Base-by-base conservation (phyloP, 2,329 filamentous ascomycete species). In the Septoria petroselini region DNA sequence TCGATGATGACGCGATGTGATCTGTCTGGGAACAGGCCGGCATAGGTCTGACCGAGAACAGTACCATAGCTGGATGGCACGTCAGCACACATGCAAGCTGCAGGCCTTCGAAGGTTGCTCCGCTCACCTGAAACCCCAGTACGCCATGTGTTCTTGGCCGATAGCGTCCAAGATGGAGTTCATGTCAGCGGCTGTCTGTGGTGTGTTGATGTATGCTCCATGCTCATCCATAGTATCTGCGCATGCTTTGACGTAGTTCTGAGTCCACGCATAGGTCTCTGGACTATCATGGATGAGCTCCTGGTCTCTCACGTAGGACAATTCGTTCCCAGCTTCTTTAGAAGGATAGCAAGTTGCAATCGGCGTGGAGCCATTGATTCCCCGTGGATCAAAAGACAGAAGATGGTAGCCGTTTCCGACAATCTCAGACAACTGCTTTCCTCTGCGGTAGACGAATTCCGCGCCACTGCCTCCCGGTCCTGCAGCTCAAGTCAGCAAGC, bases 31-130 rank as follows among this genome's bases (percentile, higher is more conserved):
- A 68, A 75, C 23, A 77, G 61, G 1, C 68, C 60, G 0, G 75
- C 73, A 53, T 75, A 75, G 0, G 74, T 77, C 2, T 68, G 60
- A 3, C 75, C 75, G 0, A 77, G 62, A 1, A 73, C 54, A 0
- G 73, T 73, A 1, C 74, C 74, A 46, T 76, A 76, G 1, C 68
- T 72, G 9, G 14, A n/a, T n/a, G n/a, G 37, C 3, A 15, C 23
- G 33, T 37, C 33, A 37, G 33, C 14, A 37, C n/a, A 17, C 33
- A n/a, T 15, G 8, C 5, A n/a, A n/a, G n/a, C n/a, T n/a, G n/a
- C n/a, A n/a, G n/a, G n/a, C n/a, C 3, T 3, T 17, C 14, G n/a
- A 15, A 3, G 3, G 14, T 3, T 17, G 18, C 33, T 7, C 17
- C 6, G 27, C 8, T 37, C 21, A 47, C 48, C 44, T 49, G n/a